Evolutionary conservation across 768 basidiomycete species (phyloP).

Genomic region (Mycena vulgaris): DNA sequence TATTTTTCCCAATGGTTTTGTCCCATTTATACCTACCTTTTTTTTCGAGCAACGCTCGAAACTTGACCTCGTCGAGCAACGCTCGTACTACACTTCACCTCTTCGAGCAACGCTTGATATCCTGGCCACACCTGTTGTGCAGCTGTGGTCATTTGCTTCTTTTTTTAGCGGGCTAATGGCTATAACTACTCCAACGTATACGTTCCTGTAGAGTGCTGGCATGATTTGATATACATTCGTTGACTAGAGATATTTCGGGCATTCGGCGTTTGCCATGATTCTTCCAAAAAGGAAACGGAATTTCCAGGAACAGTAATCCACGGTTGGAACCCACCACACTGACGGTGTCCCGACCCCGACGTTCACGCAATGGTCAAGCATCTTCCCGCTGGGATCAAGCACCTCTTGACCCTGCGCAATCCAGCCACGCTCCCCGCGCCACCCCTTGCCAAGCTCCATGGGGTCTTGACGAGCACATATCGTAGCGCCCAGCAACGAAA

Average conservation of each 20-base stretch:
- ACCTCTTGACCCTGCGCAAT: slow-evolving; percentile 77
- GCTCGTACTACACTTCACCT: slow-evolving; percentile 20
- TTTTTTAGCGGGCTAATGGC: slow-evolving; percentile 34
- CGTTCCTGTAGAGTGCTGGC: slow-evolving; percentile 25
- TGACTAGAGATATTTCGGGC: background rate
- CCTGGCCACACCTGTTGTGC: slow-evolving; percentile 37
- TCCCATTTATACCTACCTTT: slow-evolving; percentile 32
- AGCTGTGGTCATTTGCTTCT: slow-evolving; percentile 32
- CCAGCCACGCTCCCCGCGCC: slow-evolving; percentile 74
- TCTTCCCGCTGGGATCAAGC: slow-evolving; percentile 80
- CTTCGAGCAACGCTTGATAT: slow-evolving; percentile 27
- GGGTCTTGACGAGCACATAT: slow-evolving; percentile 73
- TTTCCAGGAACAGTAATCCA: background rate
- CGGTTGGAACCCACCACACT: background rate
- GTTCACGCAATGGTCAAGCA: slow-evolving; percentile 56
- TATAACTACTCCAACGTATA: slow-evolving; percentile 34
- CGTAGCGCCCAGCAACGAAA: slow-evolving; percentile 74
- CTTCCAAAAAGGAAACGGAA: slow-evolving; percentile 14
- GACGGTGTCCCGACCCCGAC: background rate
- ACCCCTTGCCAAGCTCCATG: slow-evolving; percentile 64
- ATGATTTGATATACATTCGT: slow-evolving; percentile 19
- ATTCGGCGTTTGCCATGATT: background rate
- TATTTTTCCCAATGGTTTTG: slow-evolving; percentile 16
- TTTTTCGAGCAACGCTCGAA: slow-evolving; percentile 23
- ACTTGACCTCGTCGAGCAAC: slow-evolving; percentile 20